A percentile compares a stretch with the other conserved stretches of the same genome.
Evolutionary conservation across 495 filamentous ascomycete genomes (phyloP).

Genomic region (Aspergillus sclerotiicarbonarius): DNA sequence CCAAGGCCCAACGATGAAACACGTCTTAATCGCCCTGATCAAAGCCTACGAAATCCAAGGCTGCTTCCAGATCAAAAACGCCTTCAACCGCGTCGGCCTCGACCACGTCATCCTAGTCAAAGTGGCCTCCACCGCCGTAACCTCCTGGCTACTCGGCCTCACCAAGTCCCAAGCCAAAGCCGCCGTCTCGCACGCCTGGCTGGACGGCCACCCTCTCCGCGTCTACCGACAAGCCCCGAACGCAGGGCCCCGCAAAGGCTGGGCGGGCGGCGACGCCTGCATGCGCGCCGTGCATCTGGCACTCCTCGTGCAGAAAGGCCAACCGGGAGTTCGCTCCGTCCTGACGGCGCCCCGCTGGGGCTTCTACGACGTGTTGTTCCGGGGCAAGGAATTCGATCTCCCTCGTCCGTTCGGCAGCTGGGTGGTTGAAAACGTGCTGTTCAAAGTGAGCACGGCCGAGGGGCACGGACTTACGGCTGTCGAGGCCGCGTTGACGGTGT

Average conservation of each 20-base stretch:
- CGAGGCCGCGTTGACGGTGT: constrained; percentile 31
- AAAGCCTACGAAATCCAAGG: constrained; percentile 53
- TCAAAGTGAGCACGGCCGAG: constrained; percentile 40
- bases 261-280: constrained; percentile 47
- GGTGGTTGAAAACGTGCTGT: constrained; percentile 37
- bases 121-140: constrained; percentile 39
- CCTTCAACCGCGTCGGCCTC: constrained; percentile 40
- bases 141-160: constrained; percentile 37
- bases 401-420: constrained; percentile 31
- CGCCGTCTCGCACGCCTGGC: constrained; percentile 39
- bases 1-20: constrained; percentile 14
- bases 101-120: constrained; percentile 50
- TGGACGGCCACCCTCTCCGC: constrained; percentile 38
- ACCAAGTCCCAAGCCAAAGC: constrained; percentile 29
- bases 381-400: constrained; percentile 25
- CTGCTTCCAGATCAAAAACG: constrained; percentile 35
- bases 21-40: constrained; percentile 34
- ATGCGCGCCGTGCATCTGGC: constrained; percentile 46
- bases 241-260: constrained; percentile 43
- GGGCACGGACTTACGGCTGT: constrained; percentile 39
- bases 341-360: constrained; percentile 38
- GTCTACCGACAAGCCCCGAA: constrained; percentile 34
- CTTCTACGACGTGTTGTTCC: constrained; percentile 32
- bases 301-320: constrained; percentile 27
- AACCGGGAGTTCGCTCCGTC: constrained; percentile 34